phyloP scores from a whole-genome alignment of 75 land plant species.

The Pinus tabuliformis region DNA sequence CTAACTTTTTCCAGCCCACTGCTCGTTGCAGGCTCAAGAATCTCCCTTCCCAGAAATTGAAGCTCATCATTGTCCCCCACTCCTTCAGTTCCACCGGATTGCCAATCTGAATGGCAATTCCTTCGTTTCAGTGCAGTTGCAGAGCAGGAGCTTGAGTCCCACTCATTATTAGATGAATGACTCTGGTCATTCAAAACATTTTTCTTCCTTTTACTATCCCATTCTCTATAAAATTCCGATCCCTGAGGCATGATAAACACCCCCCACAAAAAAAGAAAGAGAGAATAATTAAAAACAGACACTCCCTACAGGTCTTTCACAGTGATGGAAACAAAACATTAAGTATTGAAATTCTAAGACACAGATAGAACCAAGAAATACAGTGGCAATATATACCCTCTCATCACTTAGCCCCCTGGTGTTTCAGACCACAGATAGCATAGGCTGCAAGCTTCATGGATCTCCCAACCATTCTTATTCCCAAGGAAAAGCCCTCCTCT shows the following conservation, averaged over 20 bases:
- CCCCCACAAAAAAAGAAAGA: no score
- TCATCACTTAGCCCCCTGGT: constrained; percentile 4
- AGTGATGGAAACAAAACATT: not conserved
- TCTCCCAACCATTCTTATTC: not conserved
- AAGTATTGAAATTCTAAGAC: not conserved
- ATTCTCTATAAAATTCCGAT: constrained; percentile 8
- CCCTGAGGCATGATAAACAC: constrained; percentile 6
- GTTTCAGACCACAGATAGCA: constrained; percentile 7
- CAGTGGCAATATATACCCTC: not conserved
- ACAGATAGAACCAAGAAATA: not conserved
- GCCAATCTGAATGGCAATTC: constrained; percentile 1
- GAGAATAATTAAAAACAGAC: not conserved
- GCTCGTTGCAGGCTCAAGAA: not conserved
- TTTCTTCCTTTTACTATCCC: constrained; percentile 9
- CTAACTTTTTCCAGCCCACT: not conserved
- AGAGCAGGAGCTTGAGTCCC: constrained; percentile 1
- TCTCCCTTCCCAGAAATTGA: not conserved
- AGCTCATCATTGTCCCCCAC: not conserved
- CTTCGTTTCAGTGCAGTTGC: not conserved
- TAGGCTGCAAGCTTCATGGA: not conserved
- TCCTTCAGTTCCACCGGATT: constrained; percentile 4
- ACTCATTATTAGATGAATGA: constrained; percentile 1
- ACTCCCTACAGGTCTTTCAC: not conserved
- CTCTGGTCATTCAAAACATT: not conserved
- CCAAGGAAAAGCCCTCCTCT: not conserved